These are phyloP conservation scores for Globisporangium uncinulatum DNA, from an alignment of 352 stramenopile species.

Conservation along the genomic window DNA sequence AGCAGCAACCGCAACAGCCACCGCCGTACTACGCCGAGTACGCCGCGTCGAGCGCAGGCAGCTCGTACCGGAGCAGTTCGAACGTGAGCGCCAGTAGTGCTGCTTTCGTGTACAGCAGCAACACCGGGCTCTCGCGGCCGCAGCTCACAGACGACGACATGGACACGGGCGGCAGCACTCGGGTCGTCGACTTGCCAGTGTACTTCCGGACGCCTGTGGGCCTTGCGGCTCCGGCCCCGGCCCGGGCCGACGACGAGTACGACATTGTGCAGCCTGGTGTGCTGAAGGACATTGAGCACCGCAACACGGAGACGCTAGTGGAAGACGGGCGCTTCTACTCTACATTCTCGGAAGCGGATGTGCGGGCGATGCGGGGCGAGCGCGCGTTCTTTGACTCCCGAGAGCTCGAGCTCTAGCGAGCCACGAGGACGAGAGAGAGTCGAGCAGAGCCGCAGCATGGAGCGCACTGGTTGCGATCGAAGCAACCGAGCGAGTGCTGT, in stretches of 20 bases:
- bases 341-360: slow-evolving; percentile 40
- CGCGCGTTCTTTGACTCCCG: not conserved
- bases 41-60: slow-evolving; percentile 16
- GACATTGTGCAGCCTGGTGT: slow-evolving; percentile 66
- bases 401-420: not conserved
- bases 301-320: slow-evolving; percentile 65
- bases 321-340: slow-evolving; percentile 58
- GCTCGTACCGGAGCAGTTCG: slow-evolving; percentile 5
- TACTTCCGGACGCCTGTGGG: slow-evolving; percentile 6
- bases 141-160: slow-evolving; percentile 5
- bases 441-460: no score
- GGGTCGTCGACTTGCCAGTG: slow-evolving; percentile 6
- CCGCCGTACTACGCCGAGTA: slow-evolving; percentile 14
- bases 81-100: slow-evolving; percentile 1
- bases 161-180: not conserved
- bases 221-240: no score
- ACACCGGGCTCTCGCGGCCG: not conserved
- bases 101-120: not conserved
- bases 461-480: not conserved
- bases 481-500: not conserved
- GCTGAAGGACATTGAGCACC: slow-evolving; percentile 46
- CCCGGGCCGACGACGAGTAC: slow-evolving; percentile 55
- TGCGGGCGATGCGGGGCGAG: slow-evolving; percentile 6
- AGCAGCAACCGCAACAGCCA: slow-evolving; percentile 12
- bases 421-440: no score